Conservation (phyloP, 805 yeast genomes). For the Hanseniaspora taiwanica region DNA sequence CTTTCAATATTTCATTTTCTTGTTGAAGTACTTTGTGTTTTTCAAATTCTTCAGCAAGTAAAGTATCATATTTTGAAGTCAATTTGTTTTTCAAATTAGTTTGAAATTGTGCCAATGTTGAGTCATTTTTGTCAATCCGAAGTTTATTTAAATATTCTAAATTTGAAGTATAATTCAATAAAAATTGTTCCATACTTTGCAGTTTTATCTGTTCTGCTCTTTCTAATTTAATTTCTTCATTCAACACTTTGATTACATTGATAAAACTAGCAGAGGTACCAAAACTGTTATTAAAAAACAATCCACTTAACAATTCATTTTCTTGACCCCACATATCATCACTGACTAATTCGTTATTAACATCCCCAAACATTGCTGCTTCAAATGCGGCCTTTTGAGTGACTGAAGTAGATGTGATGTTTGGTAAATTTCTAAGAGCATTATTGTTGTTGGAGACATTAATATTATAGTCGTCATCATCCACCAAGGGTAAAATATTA, state of each 20-base stretch:
- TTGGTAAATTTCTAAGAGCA: constrained; percentile 7
- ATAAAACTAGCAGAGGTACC: constrained; percentile 44
- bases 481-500: constrained; percentile 32
- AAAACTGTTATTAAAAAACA: constrained; percentile 45
- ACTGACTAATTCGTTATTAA: constrained; percentile 33
- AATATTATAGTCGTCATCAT: constrained; percentile 10
- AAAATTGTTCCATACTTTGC: constrained; percentile 39
- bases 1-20: constrained; percentile 8
- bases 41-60: constrained; percentile 12
- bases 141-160: constrained; percentile 19
- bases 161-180: constrained; percentile 33
- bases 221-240: constrained; percentile 42
- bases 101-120: constrained; percentile 17
- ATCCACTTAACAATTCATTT: constrained; percentile 38
- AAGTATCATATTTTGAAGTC: constrained; percentile 15
- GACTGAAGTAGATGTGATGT: constrained; percentile 8
- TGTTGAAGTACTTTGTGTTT: constrained; percentile 11
- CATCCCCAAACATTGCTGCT: constrained; percentile 50
- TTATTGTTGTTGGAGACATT: constrained; percentile 4
- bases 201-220: constrained; percentile 46
- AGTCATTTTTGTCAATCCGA: constrained; percentile 22
- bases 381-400: constrained; percentile 32
- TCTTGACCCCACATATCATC: constrained; percentile 36
- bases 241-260: constrained; percentile 39
- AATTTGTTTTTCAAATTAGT: constrained; percentile 17